These are phyloP conservation scores for Guyanaporus albipodus DNA, from an alignment of 768 basidiomycete genomes.

Conservation along the genomic window DNA sequence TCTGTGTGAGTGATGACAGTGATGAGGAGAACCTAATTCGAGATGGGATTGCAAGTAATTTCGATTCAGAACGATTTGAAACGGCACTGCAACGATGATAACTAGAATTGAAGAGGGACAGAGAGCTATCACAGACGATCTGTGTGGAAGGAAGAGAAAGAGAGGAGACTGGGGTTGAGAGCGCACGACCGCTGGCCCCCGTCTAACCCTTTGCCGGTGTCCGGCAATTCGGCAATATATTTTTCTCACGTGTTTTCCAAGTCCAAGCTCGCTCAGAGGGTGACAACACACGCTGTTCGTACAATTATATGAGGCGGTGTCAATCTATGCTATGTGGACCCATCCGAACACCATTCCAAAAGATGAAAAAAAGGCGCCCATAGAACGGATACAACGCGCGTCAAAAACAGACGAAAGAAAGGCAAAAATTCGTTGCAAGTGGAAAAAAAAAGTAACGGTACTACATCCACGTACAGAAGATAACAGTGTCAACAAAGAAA, in stretches of 20 bases:
- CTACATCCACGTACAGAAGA: constrained; percentile 6
- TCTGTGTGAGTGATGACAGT: background rate
- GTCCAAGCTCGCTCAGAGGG: too few species aligned
- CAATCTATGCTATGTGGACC: constrained; percentile 28
- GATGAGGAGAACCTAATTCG: background rate
- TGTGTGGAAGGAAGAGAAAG: background rate
- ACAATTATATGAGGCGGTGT: constrained; percentile 27
- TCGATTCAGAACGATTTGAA: background rate
- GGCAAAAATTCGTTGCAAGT: too few species aligned
- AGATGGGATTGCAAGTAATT: background rate
- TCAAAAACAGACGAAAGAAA: background rate
- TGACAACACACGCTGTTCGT: constrained; percentile 10
- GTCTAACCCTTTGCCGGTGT: background rate
- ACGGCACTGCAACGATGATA: background rate
- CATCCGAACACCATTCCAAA: constrained; percentile 22
- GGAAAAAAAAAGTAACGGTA: background rate
- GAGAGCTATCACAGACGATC: too few species aligned
- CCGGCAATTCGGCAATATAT: background rate
- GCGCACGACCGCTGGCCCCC: background rate
- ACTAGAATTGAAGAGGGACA: too few species aligned
- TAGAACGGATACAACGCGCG: constrained; percentile 15
- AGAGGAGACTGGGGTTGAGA: background rate
- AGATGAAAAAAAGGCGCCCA: constrained; percentile 5
- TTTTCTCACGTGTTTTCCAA: constrained; percentile 19
- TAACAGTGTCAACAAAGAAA: background rate